Evolutionary conservation across 805 yeast genomes (phyloP).

Genomic region (Saturnispora diversa): DNA sequence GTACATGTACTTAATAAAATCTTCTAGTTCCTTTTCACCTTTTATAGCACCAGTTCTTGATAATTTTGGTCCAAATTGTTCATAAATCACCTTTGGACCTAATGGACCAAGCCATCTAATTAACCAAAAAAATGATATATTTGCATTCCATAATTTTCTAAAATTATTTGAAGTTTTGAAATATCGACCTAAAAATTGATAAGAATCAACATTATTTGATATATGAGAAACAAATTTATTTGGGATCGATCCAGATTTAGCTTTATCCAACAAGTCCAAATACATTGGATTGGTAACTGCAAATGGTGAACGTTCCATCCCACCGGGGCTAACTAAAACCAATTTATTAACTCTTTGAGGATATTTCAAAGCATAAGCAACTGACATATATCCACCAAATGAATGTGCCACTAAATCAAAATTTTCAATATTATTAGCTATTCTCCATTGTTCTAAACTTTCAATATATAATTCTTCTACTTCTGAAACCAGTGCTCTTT

Average conservation of each 20-base stretch:
- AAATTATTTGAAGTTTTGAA: constrained; percentile 34
- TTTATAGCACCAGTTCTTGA: constrained; percentile 23
- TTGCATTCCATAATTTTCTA: constrained; percentile 33
- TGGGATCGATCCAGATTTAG: constrained; percentile 9
- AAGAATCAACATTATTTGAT: constrained; percentile 36
- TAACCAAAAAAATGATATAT: constrained; percentile 40
- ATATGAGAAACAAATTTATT: constrained; percentile 26
- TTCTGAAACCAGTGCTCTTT: constrained; percentile 32
- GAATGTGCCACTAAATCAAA: constrained; percentile 71
- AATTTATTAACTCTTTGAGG: constrained; percentile 48
- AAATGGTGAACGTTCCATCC: constrained; percentile 62
- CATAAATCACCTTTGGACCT: constrained; percentile 27
- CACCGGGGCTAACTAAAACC: constrained; percentile 66
- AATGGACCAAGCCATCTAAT: constrained; percentile 38
- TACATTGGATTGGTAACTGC: constrained; percentile 42
- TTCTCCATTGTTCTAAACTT: constrained; percentile 61
- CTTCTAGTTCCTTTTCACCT: constrained; percentile 23
- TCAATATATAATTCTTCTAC: constrained; percentile 51
- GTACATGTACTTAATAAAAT: constrained; percentile 29
- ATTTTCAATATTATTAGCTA: constrained; percentile 36
- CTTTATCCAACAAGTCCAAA: constrained; percentile 8
- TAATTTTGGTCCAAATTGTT: constrained; percentile 25
- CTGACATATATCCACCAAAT: constrained; percentile 67
- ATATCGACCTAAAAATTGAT: constrained; percentile 39
- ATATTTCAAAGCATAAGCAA: constrained; percentile 51